These are phyloP conservation scores for Pichia rugopelliculosa DNA, from an alignment of 805 yeast genomes.

Conservation along the genomic window DNA sequence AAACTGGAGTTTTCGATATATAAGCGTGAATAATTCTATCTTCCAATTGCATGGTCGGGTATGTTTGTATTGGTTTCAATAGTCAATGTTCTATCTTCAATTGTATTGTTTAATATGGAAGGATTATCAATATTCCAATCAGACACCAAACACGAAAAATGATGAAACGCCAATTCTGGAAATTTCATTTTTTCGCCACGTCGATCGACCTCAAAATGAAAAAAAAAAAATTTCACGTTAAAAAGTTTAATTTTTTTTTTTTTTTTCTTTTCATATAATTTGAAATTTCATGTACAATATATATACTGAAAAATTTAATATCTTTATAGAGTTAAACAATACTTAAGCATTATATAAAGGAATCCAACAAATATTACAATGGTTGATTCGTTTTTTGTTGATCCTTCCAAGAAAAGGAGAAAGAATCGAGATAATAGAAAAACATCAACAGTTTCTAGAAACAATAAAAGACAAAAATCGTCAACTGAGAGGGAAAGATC, in stretches of 20 bases:
- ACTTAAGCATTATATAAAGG: too few species aligned
- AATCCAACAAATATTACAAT: constrained; percentile 16
- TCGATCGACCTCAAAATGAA: neutral
- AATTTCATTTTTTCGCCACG: neutral
- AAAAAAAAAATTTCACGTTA: neutral
- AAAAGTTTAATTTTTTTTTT: neutral
- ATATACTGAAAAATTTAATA: neutral
- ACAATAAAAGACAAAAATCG: constrained; percentile 11
- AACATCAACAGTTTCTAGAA: constrained; percentile 17
- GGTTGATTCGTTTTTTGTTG: constrained; percentile 60
- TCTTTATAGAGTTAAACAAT: too few species aligned
- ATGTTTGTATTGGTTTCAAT: neutral
- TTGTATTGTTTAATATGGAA: too few species aligned
- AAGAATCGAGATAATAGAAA: constrained; percentile 30
- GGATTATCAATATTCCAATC: neutral
- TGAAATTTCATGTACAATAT: neutral
- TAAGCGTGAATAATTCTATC: constrained; percentile 27
- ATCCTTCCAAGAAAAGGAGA: constrained; percentile 48
- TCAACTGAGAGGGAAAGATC: constrained; percentile 6
- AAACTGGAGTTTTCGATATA: constrained; percentile 20
- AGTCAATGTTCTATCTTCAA: too few species aligned
- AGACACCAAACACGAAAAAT: neutral
- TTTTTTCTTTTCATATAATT: neutral
- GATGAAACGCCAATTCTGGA: neutral
- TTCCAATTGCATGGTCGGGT: constrained; percentile 16